These are phyloP conservation scores for Graphilbum sp. DNA, from an alignment of 2,329 filamentous ascomycete genomes.

Conservation along the genomic window DNA sequence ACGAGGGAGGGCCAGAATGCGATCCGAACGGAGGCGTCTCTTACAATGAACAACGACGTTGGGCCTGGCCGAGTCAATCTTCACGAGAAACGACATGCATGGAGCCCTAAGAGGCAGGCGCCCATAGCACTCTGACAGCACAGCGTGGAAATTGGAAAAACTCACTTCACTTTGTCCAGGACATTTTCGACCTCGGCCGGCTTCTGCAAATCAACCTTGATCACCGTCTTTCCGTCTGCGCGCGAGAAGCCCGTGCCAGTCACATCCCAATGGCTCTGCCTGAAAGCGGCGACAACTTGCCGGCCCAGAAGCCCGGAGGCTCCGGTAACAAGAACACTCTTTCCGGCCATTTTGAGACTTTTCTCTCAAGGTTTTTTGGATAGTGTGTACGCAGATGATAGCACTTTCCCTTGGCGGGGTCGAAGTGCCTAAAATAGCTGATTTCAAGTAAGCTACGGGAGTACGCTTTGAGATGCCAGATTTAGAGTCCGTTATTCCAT, in stretches of 20 bases:
- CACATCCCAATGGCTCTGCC: constrained; percentile 48
- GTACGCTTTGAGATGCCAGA: too few species aligned
- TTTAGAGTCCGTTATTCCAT: too few species aligned
- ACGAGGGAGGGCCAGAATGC: background rate
- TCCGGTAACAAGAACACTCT: constrained; percentile 61
- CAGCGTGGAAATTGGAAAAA: background rate
- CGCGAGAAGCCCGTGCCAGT: constrained; percentile 61
- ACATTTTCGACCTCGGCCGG: constrained; percentile 28
- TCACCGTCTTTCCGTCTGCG: constrained; percentile 50
- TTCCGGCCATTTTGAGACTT: constrained; percentile 15
- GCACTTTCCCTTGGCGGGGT: too few species aligned
- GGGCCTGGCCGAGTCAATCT: constrained; percentile 31
- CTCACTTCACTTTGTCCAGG: constrained; percentile 38
- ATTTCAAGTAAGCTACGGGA: too few species aligned
- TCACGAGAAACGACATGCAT: too few species aligned
- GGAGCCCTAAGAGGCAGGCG: too few species aligned
- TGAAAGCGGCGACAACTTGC: constrained; percentile 58
- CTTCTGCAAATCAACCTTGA: constrained; percentile 39
- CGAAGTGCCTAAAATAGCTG: too few species aligned
- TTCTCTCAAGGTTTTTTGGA: too few species aligned
- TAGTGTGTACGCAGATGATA: too few species aligned
- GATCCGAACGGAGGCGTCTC: constrained; percentile 11
- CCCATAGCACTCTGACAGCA: too few species aligned
- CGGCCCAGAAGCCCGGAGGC: constrained; percentile 73
- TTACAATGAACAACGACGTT: constrained; percentile 68